Evolutionary conservation across 345 rosid species (phyloP), one percentile per base, ranked within the genome.

Genomic region (Bruguiera parviflora): DNA sequence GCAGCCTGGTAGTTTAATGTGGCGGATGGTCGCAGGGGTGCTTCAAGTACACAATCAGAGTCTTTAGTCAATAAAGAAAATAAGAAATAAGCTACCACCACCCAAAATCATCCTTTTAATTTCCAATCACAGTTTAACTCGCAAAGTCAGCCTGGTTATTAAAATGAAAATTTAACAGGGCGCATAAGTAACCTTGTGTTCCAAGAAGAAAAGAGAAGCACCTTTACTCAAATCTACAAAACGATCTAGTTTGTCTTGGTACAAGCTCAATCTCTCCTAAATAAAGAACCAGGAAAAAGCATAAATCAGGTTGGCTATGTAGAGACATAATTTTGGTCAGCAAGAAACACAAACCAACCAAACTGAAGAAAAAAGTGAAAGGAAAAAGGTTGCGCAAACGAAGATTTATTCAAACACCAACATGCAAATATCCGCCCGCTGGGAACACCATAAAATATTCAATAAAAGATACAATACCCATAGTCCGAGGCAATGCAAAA

Each of bases 1-100:
- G 99, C 90, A 53, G 96, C 99, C 68, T 70, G 92, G 80, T 78
- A 78, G 81, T 95, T 92, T 78, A 95, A 82, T 69, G 84, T 78
- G 58, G 97, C 77, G 5, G 96, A 87, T 53, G 89, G 96, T 29
- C 83, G 90, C 66, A 78, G 73, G 49, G 98, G 97, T 51, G 82
- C 99, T 95, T 72, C 81, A 75, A 63, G 53, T 66, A 78, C 53
- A 62, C 55, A 47, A 61, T 51, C 70, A 63, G 53, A 68, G 9
- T 66, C 56, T 66, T 62, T 16, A 46, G 33, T 73, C 24, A 75
- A 67, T 4, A 63, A 58, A 18, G 22, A 18, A 22, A 8, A 27
- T 3, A 37, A 24, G 57, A 55, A 51, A 59, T 64, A 21, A 22
- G 58, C 29, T 57, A 47, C 53, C 15, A 33, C 18, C 10, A 74